Conservation (phyloP, 164 flowering plant genomes). For the Akebia trifoliata region DNA sequence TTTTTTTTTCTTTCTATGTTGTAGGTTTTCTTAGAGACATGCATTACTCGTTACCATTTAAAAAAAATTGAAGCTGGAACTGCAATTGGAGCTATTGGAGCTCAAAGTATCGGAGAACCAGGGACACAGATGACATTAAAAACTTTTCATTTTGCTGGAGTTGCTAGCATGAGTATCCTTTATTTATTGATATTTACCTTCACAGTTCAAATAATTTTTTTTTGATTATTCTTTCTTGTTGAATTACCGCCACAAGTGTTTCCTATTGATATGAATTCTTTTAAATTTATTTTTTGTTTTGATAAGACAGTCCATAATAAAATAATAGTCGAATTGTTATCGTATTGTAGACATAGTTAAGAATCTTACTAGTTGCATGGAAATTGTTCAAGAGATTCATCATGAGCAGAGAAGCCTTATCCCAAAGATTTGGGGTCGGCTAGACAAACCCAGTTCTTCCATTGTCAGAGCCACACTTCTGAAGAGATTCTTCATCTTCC, state of each 20-base stretch:
- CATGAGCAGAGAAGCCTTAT: no score
- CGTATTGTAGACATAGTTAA: no score
- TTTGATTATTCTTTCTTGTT: neutral
- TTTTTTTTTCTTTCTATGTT: conserved; percentile 6
- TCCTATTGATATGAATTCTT: neutral
- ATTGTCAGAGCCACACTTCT: no score
- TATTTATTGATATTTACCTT: neutral
- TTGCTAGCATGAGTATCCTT: conserved; percentile 99
- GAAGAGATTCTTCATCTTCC: no score
- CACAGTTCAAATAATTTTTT: neutral
- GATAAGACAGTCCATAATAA: no score
- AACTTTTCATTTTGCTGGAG: conserved; percentile 99
- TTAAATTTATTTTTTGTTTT: neutral
- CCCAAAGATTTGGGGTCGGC: no score
- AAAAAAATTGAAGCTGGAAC: conserved; percentile 84
- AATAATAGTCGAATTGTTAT: no score
- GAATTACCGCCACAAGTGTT: neutral
- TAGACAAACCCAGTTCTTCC: no score
- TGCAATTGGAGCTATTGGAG: conserved; percentile 96
- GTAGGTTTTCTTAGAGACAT: conserved; percentile 69
- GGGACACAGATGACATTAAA: conserved; percentile 99
- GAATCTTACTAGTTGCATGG: no score
- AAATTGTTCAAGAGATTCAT: no score
- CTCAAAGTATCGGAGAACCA: conserved; percentile 98
- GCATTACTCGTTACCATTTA: conserved; percentile 61